phyloP scores from a whole-genome alignment of 805 yeast species.

The Zygotorulaspora sp. region DNA sequence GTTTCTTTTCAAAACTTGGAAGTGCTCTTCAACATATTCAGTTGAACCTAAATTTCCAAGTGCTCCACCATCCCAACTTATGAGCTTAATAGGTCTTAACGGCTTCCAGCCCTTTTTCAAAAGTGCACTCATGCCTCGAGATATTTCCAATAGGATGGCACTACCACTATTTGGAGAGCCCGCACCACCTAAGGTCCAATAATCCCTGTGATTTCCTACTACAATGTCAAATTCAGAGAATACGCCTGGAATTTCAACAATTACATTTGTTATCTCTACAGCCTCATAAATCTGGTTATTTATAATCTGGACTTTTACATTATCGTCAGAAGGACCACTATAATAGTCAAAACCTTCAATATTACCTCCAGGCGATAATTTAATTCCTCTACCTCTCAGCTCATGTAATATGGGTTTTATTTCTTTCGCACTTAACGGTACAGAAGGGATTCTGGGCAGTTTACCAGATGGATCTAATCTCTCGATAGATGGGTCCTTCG shows the following conservation, averaged over 20 bases:
- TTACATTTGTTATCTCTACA: conserved; percentile 45
- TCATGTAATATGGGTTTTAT: conserved; percentile 39
- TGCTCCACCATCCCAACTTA: conserved; percentile 82
- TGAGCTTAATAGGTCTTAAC: conserved; percentile 59
- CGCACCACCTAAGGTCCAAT: conserved; percentile 46
- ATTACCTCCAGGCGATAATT: conserved; percentile 40
- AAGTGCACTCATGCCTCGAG: conserved; percentile 46
- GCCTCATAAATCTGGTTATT: conserved; percentile 42
- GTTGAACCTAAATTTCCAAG: conserved; percentile 71
- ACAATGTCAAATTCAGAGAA: conserved; percentile 48
- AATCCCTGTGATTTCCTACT: conserved; percentile 54
- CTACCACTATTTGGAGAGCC: conserved; percentile 51
- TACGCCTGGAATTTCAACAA: conserved; percentile 54
- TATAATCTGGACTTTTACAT: conserved; percentile 35
- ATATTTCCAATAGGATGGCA: conserved; percentile 47
- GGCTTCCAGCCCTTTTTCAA: conserved; percentile 63
- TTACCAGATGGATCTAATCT: conserved; percentile 40
- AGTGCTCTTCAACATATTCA: conserved; percentile 65
- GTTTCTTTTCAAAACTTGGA: conserved; percentile 41
- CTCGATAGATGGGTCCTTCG: conserved; percentile 40
- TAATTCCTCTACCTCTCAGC: conserved; percentile 38
- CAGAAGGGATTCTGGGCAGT: conserved; percentile 50
- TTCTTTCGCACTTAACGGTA: conserved; percentile 46
- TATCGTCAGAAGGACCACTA: conserved; percentile 42
- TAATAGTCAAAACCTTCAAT: conserved; percentile 41